Percentiles rank a stretch among this genome's conserved stretches.
Evolutionary conservation across 2,329 filamentous ascomycete genomes (phyloP).

Genomic region (Talaromyces sp.): DNA sequence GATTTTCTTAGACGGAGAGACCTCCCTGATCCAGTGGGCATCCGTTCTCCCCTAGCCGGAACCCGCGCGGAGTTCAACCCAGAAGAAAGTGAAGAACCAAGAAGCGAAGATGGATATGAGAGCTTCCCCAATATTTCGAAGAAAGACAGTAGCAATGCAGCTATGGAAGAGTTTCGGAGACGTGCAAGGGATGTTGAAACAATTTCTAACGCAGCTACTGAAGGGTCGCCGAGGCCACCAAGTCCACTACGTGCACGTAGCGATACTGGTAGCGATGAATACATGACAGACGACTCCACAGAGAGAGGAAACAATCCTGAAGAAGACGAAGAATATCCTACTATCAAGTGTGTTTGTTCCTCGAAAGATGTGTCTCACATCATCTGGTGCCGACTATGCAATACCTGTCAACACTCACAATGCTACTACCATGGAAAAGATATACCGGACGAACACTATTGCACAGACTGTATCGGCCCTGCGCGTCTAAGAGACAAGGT

Average conservation of each 20-base stretch:
- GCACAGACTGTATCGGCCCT: neutral
- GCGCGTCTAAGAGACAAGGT: neutral
- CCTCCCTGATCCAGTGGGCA: neutral
- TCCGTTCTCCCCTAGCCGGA: neutral
- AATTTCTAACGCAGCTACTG: neutral
- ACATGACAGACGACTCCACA: neutral
- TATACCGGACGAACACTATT: neutral
- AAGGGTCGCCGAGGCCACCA: neutral
- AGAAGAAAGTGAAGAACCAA: neutral
- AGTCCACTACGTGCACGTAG: neutral
- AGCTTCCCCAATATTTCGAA: neutral
- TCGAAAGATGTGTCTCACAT: too few species aligned
- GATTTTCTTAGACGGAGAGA: too few species aligned
- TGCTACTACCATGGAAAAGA: neutral
- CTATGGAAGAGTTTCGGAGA: neutral
- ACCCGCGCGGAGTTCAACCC: neutral
- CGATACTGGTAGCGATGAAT: neutral
- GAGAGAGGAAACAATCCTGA: neutral
- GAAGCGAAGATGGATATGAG: neutral
- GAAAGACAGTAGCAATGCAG: neutral
- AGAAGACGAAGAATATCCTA: neutral
- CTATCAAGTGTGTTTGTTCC: neutral
- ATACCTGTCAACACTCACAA: neutral
- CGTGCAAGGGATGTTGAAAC: neutral
- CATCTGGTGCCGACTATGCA: too few species aligned